phyloP scores from a whole-genome alignment of 164 flowering plant genomes.

The Magnolia kwangsiensis region DNA sequence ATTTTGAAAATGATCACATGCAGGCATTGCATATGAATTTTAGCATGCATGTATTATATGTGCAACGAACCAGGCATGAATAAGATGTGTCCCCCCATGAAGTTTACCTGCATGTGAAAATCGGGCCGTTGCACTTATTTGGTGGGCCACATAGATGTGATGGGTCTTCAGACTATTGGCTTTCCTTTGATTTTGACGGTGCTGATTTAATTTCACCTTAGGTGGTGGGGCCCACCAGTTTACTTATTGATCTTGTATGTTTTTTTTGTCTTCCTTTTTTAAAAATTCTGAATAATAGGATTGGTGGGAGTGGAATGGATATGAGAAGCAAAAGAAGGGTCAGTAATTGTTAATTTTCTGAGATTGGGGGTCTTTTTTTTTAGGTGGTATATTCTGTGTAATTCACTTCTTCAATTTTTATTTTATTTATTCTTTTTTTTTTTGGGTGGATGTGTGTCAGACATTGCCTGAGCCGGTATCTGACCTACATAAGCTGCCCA shows the following conservation, averaged over 20 bases:
- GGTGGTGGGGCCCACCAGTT: neutral
- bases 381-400: neutral
- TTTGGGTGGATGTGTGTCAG: slow-evolving; percentile 6
- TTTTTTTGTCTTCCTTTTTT: neutral
- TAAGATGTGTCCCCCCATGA: too few species aligned
- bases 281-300: slow-evolving; percentile 27
- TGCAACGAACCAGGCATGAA: too few species aligned
- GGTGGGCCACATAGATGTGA: too few species aligned
- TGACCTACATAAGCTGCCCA: slow-evolving; percentile 60
- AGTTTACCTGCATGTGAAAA: too few species aligned
- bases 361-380: neutral
- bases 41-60: too few species aligned
- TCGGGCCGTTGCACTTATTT: too few species aligned
- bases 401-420: neutral
- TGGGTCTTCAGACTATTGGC: too few species aligned
- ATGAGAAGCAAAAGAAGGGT: slow-evolving; percentile 68
- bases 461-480: slow-evolving; percentile 16
- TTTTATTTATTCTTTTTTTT: neutral
- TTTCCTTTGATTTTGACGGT: too few species aligned
- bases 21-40: too few species aligned
- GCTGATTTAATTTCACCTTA: neutral
- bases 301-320: slow-evolving; percentile 69
- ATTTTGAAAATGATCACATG: too few species aligned
- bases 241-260: neutral
- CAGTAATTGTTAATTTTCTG: slow-evolving; percentile 8